phyloP scores from a whole-genome alignment of 2,329 filamentous ascomycete genomes.

The Rachicladosporium sp. region DNA sequence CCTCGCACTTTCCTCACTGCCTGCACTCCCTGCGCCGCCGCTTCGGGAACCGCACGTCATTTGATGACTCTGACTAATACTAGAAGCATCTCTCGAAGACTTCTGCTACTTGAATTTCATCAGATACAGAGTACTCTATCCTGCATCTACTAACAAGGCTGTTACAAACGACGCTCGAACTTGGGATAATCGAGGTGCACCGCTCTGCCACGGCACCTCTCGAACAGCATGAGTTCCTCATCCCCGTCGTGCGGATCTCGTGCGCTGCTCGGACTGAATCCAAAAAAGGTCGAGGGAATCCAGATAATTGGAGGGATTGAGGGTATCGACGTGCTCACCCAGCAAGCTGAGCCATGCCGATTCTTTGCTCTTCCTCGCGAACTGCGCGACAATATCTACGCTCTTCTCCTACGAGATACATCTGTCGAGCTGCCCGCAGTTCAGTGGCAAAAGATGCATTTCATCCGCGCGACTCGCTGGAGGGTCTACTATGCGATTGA shows the following conservation, averaged over 20 bases:
- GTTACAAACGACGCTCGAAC: no score
- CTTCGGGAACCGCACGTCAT: no score
- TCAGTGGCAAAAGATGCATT: neutral
- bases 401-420: neutral
- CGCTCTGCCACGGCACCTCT: no score
- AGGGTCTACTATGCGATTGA: neutral
- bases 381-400: constrained; percentile 8
- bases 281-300: neutral
- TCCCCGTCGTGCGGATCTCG: neutral
- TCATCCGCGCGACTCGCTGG: neutral
- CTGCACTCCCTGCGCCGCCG: no score
- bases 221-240: no score
- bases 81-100: no score
- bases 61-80: no score
- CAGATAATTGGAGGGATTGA: neutral
- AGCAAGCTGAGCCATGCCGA: constrained; percentile 1
- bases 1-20: neutral
- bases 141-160: no score
- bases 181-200: no score
- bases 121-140: no score
- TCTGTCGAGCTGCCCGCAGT: no score
- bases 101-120: no score
- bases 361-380: constrained; percentile 7
- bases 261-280: neutral
- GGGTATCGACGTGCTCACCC: neutral